phyloP scores from a whole-genome alignment of 129 eudicot species.

The Escallonia rubra region DNA sequence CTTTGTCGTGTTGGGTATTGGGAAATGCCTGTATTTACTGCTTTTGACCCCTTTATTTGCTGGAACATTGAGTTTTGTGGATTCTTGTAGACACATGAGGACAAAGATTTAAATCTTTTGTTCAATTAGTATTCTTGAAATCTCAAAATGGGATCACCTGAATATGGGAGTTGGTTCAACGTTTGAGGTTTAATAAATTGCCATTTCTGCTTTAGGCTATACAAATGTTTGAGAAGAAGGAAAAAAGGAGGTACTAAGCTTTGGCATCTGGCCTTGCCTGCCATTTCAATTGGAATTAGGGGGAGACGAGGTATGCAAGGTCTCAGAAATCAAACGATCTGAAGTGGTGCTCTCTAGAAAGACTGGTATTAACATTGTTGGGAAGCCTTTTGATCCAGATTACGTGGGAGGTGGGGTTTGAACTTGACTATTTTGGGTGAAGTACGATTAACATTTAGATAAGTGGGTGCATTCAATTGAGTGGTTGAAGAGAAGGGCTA shows the following conservation, averaged over 20 bases:
- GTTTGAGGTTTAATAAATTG: slow-evolving; percentile 4
- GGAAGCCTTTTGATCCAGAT: not conserved
- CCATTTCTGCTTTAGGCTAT: not conserved
- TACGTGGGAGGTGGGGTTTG: not conserved
- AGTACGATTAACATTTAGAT: slow-evolving; percentile 14
- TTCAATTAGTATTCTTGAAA: not conserved
- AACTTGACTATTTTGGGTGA: slow-evolving; percentile 1
- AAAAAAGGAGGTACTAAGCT: slow-evolving; percentile 8
- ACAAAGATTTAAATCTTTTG: too few species aligned
- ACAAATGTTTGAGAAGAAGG: not conserved
- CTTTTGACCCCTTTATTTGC: slow-evolving; percentile 6
- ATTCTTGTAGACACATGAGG: slow-evolving; percentile 1
- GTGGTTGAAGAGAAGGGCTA: slow-evolving; percentile 14
- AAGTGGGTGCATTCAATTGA: not conserved
- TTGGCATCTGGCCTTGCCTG: slow-evolving; percentile 6
- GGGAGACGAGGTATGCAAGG: not conserved
- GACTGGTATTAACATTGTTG: not conserved
- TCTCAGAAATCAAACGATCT: not conserved
- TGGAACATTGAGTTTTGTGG: slow-evolving; percentile 7
- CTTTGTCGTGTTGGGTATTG: not conserved
- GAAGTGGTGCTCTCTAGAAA: not conserved
- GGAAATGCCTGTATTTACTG: slow-evolving; percentile 1
- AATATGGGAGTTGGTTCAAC: slow-evolving; percentile 1
- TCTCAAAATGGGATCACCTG: slow-evolving; percentile 4
- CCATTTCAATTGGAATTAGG: slow-evolving; percentile 22